These are phyloP conservation scores for Venturia effusa DNA, from an alignment of 2,329 filamentous ascomycete species.

Conservation along the genomic window DNA sequence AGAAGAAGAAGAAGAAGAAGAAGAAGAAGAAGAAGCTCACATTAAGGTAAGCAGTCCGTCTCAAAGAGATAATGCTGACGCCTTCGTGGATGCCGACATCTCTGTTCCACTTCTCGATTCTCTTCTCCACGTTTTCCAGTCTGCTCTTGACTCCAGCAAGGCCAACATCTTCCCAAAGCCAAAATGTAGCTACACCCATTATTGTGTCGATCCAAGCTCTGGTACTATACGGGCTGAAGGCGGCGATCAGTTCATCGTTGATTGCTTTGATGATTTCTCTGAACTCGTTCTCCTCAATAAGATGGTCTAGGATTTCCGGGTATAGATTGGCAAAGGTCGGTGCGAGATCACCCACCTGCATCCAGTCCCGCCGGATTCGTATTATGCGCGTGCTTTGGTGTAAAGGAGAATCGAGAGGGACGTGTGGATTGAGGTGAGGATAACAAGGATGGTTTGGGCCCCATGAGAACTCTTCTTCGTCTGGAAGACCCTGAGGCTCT, in stretches of 20 bases:
- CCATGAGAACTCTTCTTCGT: constrained; percentile 70
- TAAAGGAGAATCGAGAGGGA: constrained; percentile 63
- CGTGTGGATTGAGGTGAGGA: constrained; percentile 87
- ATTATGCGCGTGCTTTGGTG: constrained; percentile 78
- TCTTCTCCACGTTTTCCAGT: constrained; percentile 60
- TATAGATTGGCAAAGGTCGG: constrained; percentile 93
- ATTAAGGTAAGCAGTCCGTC: constrained; percentile 79
- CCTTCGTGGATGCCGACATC: constrained; percentile 48
- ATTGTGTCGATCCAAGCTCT: constrained; percentile 71
- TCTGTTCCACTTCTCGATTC: constrained; percentile 79
- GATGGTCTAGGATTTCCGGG: constrained; percentile 85
- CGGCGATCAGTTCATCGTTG: constrained; percentile 64
- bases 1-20: no score
- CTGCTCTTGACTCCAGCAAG: constrained; percentile 63
- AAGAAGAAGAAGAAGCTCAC: constrained; percentile 41
- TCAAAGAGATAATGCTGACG: constrained; percentile 66
- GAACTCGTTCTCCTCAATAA: constrained; percentile 79
- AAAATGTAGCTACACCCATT: constrained; percentile 75
- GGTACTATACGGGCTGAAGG: constrained; percentile 67
- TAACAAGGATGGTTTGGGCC: constrained; percentile 89
- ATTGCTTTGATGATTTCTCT: constrained; percentile 69
- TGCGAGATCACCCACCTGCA: constrained; percentile 77
- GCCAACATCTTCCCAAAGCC: constrained; percentile 89
- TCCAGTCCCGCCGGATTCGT: constrained; percentile 83
- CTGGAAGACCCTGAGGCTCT: constrained; percentile 17